Evolutionary conservation across 2,329 filamentous ascomycete genomes (phyloP), one percentile per base, ranked within the genome.

Genomic region (Microdochium bolleyi): DNA sequence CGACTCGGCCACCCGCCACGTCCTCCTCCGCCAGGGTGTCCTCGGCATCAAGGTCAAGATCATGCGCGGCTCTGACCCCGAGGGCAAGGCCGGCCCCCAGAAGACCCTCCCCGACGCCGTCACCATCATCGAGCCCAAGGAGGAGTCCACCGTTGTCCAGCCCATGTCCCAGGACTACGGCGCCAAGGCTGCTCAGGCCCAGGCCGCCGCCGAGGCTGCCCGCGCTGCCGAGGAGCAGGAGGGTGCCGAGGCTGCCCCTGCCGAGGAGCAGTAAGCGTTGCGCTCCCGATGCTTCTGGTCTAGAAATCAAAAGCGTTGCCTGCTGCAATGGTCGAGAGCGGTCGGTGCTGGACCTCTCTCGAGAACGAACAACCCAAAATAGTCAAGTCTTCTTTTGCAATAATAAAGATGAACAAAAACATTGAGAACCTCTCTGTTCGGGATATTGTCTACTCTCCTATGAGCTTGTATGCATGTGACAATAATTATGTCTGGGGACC

Each of bases 21-120:
- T 99, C 69, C 91, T 99, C 64, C 92, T 99, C 77, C 89, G 95
- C 80, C 94, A 99, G 84, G 94, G 94, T 89, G 94, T 99, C 64
- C 83, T 99, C 64, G 94, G 94, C 81, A 99, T 99, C 83, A 99
- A 99, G 87, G 94, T 99, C 78, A 99, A 99, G 92, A 99, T 99
- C 82, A 99, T 99, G 94, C 92, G 95, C 75, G 94, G 94, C 73
- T 94, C 90, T 67, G 94, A 99, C 82, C 94, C 94, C 74, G 91
- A 97, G 80, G 94, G 94, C 86, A 99, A 99, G 87, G 85, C 90
- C 69, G 91, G 94, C 65, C 92, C 92, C 68, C 89, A 92, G 79
- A 96, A 97, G 86, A 86, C 91, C 64, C 89, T 99, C 62, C 94
- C 94, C 66, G 94, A 99, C 76, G 90, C 91, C 73, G 94, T 99